Evolutionary conservation across 192 early-diverging fungal genomes (phyloP).

Genomic region (Chytriomyces confervae): DNA sequence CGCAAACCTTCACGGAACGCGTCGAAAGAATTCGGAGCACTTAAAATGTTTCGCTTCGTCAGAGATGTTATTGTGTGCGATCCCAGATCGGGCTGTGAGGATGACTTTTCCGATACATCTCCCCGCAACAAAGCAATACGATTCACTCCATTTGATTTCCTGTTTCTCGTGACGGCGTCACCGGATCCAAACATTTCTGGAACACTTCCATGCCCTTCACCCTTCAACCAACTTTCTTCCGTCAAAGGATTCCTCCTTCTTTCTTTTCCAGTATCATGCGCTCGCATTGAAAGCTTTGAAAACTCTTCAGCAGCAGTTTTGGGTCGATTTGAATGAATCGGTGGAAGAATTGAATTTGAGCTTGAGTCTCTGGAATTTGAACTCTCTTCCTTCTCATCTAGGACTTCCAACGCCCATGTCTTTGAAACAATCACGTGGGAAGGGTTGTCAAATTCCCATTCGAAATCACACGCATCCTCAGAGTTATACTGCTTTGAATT

Average conservation of each 20-base stretch:
- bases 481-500: background rate
- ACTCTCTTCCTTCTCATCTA: too few species aligned
- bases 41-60: background rate
- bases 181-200: background rate
- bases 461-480: background rate
- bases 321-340: background rate
- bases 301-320: background rate
- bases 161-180: background rate
- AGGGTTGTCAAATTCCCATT: conserved; percentile 30
- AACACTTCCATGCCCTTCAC: too few species aligned
- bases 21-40: background rate
- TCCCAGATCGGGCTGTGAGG: background rate
- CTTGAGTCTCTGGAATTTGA: background rate
- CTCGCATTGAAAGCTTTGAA: background rate
- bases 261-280: too few species aligned
- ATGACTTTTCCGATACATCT: background rate
- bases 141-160: background rate
- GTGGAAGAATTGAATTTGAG: background rate
- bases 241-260: too few species aligned
- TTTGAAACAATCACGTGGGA: conserved; percentile 13
- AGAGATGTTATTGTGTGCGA: background rate
- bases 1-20: background rate
- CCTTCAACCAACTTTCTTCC: too few species aligned
- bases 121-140: background rate
- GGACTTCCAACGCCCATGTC: background rate